phyloP scores from a whole-genome alignment of 305 asterid genomes.

The Fraxinus paxiana region DNA sequence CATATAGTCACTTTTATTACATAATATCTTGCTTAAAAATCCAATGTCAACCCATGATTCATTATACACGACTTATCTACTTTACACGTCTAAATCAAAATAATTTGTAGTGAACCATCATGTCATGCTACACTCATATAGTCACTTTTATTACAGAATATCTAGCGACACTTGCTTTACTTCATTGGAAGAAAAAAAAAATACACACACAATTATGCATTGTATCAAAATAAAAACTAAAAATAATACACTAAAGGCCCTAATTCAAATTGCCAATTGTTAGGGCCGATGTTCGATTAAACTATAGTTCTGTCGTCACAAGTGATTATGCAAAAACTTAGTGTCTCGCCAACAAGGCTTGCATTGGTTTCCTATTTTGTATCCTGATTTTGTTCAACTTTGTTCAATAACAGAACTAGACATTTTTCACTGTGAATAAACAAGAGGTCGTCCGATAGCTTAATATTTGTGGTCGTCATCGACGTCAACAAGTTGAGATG shows the following conservation, averaged over 20 bases:
- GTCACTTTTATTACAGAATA: neutral
- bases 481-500: neutral
- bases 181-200: neutral
- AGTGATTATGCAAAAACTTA: conserved; percentile 34
- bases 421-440: neutral
- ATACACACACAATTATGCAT: neutral
- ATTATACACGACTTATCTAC: neutral
- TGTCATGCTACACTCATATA: neutral
- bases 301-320: conserved; percentile 33
- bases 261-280: conserved; percentile 42
- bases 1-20: neutral
- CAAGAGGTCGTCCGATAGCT: neutral
- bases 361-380: conserved; percentile 40
- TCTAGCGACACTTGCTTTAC: neutral
- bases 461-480: neutral
- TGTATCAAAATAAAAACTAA: neutral
- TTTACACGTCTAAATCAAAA: neutral
- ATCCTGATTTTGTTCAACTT: conserved; percentile 41
- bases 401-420: conserved; percentile 20
- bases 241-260: neutral
- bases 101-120: neutral
- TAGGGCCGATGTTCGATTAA: conserved; percentile 21
- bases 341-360: conserved; percentile 24
- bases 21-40: no score
- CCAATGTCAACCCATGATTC: neutral